Evolutionary conservation across 2,329 filamentous ascomycete species (phyloP), one percentile per base, ranked within the genome.

Genomic region (Curvularia eragrostidis): DNA sequence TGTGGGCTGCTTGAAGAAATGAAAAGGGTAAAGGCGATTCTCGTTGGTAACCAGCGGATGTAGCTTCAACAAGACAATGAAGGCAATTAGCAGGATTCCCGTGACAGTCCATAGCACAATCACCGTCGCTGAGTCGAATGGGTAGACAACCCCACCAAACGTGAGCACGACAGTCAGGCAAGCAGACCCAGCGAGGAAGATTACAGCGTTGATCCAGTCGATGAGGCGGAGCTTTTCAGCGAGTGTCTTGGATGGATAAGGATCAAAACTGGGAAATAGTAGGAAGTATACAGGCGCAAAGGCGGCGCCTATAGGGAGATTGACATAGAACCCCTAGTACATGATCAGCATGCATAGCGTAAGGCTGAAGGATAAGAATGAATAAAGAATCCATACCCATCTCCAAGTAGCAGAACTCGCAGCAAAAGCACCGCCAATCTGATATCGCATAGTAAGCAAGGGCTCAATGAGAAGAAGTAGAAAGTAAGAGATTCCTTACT

Each of bases 21-120:
- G 75, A 0, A 77, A 64, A 0, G 84, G 85, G 53, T 85, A 83
- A 2, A 86, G 66, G 0, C 84, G 78, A 3, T 76, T 63, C 5
- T 75, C 70, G 0, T 65, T 61, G 0, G 75, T 81, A 0, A 83
- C 85, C 28, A 82, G 69, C 13, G 85, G 61, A 21, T 67, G 58
- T 52, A 72, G 78, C 19, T 48, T 36, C 63, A 87, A 84, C 50
- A 84, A 80, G 0, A 82, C 1, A 2, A 62, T 63, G 56, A 85
- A 84, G 5, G 71, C 55, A 34, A 82, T 64, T 26, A 80, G 72
- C 0, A 80, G 61, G 0, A 83, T 69, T 0, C 75, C 80, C 72
- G 70, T 82, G 83, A 2, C 80, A 67, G 0, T 70, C 75, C 48
- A 86, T 83, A 24, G 77, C 75, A 0, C 74, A 65, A 2, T 74